Base-by-base conservation (phyloP, 2,329 filamentous ascomycete species). In the Pestalotiopsis sp. region DNA sequence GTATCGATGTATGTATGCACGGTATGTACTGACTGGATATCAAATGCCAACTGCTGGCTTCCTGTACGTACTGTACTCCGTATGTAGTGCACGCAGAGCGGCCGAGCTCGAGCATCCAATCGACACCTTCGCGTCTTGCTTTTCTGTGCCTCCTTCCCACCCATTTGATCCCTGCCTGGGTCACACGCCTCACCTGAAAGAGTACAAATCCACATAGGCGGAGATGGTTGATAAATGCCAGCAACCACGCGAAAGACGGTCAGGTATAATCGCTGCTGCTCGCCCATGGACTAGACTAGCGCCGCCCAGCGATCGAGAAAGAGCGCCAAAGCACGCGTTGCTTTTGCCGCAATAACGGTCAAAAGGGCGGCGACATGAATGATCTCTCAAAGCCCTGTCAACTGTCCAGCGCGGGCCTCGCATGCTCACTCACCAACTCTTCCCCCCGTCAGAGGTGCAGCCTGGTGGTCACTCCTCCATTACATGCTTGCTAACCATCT, bases 221-320 rank as follows among this genome's bases (percentile, higher is more conserved):
- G 56, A 59, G 25, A 59, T 59, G 31, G 9, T 36, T 36, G 31
- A 36, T 36, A 36, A 59, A 59, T 59, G 23, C 56, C 56, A 59
- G 36, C 27, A 20, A 62, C 59, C n/a, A 20, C 59, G 59, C 59
- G 25, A 62, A 62, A 62, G 31, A 20, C 25, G 25, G 36, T 36
- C 59, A 62, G 59, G 59, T 62, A 62, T 62, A 62, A 62, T 62
- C 59, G 59, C 31, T 62, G 59, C 27, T 62, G 20, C 56, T 25
- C 12, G n/a, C 12, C 23, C 12, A 17, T 9, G 27, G n/a, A 62
- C 13, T 36, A 36, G 14, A 39, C 27, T 38, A 62, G 31, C n/a
- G 36, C 59, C 27, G 25, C 36, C n/a, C 31, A 59, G 57, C 14
- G 14, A 17, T 52, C 45, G 14, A 17, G 20, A 52, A 17, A 52